A percentile compares a stretch with the other conserved stretches of the same genome.
phyloP scores from a whole-genome alignment of 345 rosid species.

The Hypericum androsaemum region DNA sequence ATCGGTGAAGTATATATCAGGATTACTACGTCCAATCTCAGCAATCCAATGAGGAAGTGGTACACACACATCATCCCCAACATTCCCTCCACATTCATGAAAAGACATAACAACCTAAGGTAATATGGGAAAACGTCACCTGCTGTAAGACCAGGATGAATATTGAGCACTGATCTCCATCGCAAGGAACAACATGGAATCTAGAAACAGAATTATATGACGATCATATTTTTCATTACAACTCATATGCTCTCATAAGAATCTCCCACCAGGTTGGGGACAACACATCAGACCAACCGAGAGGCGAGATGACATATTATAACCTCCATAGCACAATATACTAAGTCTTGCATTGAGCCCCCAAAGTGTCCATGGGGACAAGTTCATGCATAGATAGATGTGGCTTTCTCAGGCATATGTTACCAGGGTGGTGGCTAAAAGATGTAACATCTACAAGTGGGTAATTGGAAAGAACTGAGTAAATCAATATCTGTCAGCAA shows the following conservation, averaged over 20 bases:
- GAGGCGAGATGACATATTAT: not conserved
- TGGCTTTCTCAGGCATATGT: no score
- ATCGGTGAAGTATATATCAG: constrained; percentile 91
- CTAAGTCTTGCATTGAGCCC: not conserved
- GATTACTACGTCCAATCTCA: constrained; percentile 82
- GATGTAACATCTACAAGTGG: no score
- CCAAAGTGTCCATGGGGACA: no score
- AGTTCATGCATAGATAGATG: no score
- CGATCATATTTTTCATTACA: no score
- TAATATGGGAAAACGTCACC: constrained; percentile 8
- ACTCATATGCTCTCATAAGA: no score
- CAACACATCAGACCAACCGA: no score
- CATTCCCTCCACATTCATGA: constrained; percentile 98
- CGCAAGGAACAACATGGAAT: not conserved
- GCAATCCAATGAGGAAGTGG: constrained; percentile 98
- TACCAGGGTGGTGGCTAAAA: no score
- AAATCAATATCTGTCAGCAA: not conserved
- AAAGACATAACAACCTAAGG: constrained; percentile 90
- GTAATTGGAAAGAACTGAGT: not conserved
- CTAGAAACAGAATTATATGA: not conserved
- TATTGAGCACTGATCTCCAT: constrained; percentile 7
- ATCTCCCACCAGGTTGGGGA: no score
- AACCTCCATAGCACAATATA: not conserved
- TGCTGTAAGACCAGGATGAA: constrained; percentile 14
- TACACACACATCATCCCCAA: constrained; percentile 95